Evolutionary conservation across 2,329 filamentous ascomycete species (phyloP).

Genomic region (Phaeosphaeria sp.): DNA sequence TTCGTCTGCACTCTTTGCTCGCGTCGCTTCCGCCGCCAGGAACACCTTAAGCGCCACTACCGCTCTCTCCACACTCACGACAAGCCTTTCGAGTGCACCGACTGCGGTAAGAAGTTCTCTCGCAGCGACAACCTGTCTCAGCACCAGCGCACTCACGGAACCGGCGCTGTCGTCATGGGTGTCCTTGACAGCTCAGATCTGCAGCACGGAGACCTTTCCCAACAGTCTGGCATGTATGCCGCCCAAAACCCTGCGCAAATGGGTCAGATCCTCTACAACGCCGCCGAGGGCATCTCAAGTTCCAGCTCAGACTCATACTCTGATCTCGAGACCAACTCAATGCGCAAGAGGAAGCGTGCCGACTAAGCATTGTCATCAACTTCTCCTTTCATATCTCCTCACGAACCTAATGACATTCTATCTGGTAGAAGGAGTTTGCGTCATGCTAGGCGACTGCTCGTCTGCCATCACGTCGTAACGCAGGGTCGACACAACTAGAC

Average conservation of each 20-base stretch:
- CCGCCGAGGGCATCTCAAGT: constrained; percentile 45
- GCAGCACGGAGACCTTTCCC: constrained; percentile 55
- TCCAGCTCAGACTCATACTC: constrained; percentile 46
- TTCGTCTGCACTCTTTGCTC: constrained; percentile 97
- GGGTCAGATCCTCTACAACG: constrained; percentile 48
- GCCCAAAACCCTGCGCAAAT: constrained; percentile 47
- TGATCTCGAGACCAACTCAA: constrained; percentile 46
- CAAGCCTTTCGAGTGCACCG: constrained; percentile 96
- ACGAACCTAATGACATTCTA: constrained; percentile 46
- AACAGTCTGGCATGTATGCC: constrained; percentile 35
- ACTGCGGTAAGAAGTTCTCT: constrained; percentile 99
- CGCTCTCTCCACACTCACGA: constrained; percentile 97
- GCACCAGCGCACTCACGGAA: constrained; percentile 92
- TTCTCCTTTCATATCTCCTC: constrained; percentile 34
- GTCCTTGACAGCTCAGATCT: constrained; percentile 76
- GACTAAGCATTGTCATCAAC: constrained; percentile 48
- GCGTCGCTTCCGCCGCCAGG: constrained; percentile 95
- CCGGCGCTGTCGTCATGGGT: constrained; percentile 89
- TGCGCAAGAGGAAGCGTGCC: constrained; percentile 77
- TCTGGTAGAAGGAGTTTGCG: constrained; percentile 35
- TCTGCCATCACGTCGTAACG: constrained; percentile 43
- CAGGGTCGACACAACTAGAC: constrained; percentile 42
- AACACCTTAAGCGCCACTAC: constrained; percentile 98
- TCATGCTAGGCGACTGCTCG: constrained; percentile 34
- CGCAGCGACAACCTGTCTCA: constrained; percentile 96